These are phyloP conservation scores for Naganishia onofrii DNA, from an alignment of 768 basidiomycete genomes.

Conservation along the genomic window DNA sequence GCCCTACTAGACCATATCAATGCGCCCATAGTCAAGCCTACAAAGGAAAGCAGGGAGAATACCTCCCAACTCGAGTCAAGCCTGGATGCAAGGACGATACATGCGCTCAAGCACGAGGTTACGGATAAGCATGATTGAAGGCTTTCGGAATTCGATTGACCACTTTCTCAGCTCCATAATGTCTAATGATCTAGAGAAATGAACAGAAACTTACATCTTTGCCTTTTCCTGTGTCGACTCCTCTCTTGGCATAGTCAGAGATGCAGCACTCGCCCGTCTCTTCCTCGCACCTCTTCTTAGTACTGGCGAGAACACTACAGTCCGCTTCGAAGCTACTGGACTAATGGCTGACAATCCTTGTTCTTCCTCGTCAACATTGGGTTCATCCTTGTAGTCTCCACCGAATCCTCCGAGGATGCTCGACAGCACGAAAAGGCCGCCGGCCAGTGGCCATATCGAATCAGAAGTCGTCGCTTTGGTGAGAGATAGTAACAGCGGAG, in stretches of 20 bases:
- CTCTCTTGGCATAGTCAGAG: neutral
- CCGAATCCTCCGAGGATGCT: slow-evolving; percentile 32
- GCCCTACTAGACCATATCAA: slow-evolving; percentile 27
- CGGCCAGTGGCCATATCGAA: slow-evolving; percentile 93
- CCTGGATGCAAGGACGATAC: slow-evolving; percentile 88
- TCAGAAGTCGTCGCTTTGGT: slow-evolving; percentile 94
- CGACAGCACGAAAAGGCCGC: slow-evolving; percentile 62
- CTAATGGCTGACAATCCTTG: slow-evolving; percentile 17
- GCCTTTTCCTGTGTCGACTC: slow-evolving; percentile 24
- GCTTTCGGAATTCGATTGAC: slow-evolving; percentile 26
- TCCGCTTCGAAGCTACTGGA: slow-evolving; percentile 29
- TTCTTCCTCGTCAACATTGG: neutral
- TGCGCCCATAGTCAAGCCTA: slow-evolving; percentile 50
- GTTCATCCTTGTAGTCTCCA: slow-evolving; percentile 25
- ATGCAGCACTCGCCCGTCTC: neutral
- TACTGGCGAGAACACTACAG: neutral
- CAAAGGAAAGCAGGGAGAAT: slow-evolving; percentile 81
- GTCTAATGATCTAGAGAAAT: neutral
- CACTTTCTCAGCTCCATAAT: too few species aligned
- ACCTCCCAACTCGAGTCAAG: slow-evolving; percentile 77
- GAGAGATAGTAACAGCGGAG: slow-evolving; percentile 85
- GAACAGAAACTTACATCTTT: slow-evolving; percentile 39
- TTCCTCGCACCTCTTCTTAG: slow-evolving; percentile 3
- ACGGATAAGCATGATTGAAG: slow-evolving; percentile 52
- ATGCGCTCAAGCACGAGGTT: slow-evolving; percentile 79